A percentile compares a stretch with the other conserved stretches of the same genome.
These are phyloP conservation scores for Boletales sp. DNA, from an alignment of 768 basidiomycete species.

Conservation along the genomic window DNA sequence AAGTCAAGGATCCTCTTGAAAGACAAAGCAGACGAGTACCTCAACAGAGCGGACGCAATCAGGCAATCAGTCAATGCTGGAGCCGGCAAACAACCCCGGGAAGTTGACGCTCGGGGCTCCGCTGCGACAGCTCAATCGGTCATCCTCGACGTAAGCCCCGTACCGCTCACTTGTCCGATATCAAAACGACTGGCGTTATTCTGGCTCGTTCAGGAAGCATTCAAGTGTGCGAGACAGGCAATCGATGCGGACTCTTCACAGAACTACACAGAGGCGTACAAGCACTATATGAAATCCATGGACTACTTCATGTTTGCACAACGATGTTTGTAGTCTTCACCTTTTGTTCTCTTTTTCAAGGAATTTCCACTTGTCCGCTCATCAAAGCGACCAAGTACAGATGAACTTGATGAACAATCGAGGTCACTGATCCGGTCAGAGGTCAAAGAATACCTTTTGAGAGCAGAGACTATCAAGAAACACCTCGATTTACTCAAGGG, in stretches of 20 bases:
- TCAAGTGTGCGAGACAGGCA: conserved; percentile 84
- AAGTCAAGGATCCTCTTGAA: conserved; percentile 16
- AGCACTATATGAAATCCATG: conserved; percentile 85
- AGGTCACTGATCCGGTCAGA: conserved; percentile 80
- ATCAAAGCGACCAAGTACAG: conserved; percentile 13
- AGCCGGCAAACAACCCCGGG: neutral
- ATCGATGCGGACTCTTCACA: conserved; percentile 86
- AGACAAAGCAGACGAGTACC: conserved; percentile 16
- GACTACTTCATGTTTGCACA: conserved; percentile 98
- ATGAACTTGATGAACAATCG: conserved; percentile 89
- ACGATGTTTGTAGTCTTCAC: conserved; percentile 56
- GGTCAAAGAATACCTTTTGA: conserved; percentile 82
- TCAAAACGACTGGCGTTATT: neutral
- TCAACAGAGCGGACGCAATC: conserved; percentile 15
- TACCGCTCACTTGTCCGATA: no score
- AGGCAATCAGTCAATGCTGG: neutral
- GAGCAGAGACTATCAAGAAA: conserved; percentile 86
- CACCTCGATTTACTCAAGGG: conserved; percentile 44
- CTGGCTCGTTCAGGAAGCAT: conserved; percentile 51
- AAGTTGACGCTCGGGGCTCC: no score
- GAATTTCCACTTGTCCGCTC: neutral
- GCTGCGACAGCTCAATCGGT: conserved; percentile 6
- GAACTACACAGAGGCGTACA: conserved; percentile 93
- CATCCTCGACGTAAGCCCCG: conserved; percentile 15
- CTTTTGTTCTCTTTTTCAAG: neutral